phyloP scores from a whole-genome alignment of 495 filamentous ascomycete species.

The Penicillium cosmopolitanum region DNA sequence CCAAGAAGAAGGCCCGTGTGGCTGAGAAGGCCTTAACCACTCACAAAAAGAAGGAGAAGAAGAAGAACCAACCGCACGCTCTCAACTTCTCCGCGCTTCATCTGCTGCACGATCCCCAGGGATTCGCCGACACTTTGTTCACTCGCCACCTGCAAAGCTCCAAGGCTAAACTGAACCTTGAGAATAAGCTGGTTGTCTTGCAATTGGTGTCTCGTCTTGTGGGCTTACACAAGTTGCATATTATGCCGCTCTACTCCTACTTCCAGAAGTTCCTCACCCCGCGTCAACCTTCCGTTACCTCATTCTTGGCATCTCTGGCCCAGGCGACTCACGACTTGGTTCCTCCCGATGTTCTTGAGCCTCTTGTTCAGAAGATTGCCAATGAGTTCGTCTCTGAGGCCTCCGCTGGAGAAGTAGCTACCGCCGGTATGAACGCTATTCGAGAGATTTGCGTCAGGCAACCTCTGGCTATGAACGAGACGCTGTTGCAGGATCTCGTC shows the following conservation, averaged over 20 bases:
- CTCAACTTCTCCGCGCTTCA: constrained; percentile 99
- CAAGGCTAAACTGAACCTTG: constrained; percentile 85
- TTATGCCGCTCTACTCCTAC: constrained; percentile 86
- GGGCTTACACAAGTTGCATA: constrained; percentile 85
- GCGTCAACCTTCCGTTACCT: constrained; percentile 89
- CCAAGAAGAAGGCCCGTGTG: constrained; percentile 77
- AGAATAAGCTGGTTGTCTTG: constrained; percentile 84
- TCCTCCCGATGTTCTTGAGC: constrained; percentile 91
- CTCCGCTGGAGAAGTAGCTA: constrained; percentile 84
- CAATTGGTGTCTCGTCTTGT: constrained; percentile 90
- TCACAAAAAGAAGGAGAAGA: constrained; percentile 77
- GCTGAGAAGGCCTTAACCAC: constrained; percentile 76
- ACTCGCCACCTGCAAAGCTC: constrained; percentile 85
- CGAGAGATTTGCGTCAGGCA: constrained; percentile 91
- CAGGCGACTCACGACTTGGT: constrained; percentile 91
- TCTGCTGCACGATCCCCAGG: constrained; percentile 92
- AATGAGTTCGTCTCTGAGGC: constrained; percentile 98
- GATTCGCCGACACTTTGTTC: constrained; percentile 90
- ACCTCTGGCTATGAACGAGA: constrained; percentile 93
- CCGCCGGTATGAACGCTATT: constrained; percentile 93
- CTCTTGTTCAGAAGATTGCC: constrained; percentile 91
- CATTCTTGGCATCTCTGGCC: constrained; percentile 89
- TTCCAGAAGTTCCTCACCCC: constrained; percentile 85
- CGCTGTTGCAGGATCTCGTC: constrained; percentile 92
- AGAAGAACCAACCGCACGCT: constrained; percentile 82